These are phyloP conservation scores for Sporothrix phasma DNA, from an alignment of 2,329 filamentous ascomycete genomes.

Conservation along the genomic window DNA sequence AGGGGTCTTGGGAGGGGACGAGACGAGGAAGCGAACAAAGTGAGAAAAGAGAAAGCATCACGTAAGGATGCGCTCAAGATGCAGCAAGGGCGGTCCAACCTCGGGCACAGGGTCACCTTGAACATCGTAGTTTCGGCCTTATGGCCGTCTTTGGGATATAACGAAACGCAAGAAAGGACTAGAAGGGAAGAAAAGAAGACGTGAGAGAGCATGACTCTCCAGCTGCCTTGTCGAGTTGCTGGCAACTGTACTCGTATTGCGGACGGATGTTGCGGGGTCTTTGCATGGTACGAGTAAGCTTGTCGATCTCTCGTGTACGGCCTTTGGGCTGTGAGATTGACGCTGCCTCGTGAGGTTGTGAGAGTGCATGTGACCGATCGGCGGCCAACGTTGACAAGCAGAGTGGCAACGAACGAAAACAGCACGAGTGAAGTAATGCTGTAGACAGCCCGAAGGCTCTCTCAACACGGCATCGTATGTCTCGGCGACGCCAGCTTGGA, in stretches of 20 bases:
- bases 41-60: background rate
- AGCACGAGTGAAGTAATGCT: too few relatives aligned
- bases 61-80: background rate
- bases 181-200: background rate
- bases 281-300: background rate
- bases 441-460: too few relatives aligned
- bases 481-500: too few relatives aligned
- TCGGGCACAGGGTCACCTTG: background rate
- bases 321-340: background rate
- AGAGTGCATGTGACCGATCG: background rate
- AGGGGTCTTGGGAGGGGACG: background rate
- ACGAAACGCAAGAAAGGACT: background rate
- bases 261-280: background rate
- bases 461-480: too few relatives aligned
- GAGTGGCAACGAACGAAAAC: background rate
- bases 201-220: background rate
- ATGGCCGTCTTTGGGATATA: background rate
- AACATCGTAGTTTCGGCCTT: background rate
- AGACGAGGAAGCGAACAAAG: background rate
- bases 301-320: background rate
- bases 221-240: background rate
- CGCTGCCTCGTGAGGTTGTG: background rate
- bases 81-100: background rate
- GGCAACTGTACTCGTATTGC: background rate
- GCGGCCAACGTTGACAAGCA: background rate